These are phyloP conservation scores for Blastomyces gilchristii DNA, from an alignment of 2,329 filamentous ascomycete genomes.

Conservation along the genomic window DNA sequence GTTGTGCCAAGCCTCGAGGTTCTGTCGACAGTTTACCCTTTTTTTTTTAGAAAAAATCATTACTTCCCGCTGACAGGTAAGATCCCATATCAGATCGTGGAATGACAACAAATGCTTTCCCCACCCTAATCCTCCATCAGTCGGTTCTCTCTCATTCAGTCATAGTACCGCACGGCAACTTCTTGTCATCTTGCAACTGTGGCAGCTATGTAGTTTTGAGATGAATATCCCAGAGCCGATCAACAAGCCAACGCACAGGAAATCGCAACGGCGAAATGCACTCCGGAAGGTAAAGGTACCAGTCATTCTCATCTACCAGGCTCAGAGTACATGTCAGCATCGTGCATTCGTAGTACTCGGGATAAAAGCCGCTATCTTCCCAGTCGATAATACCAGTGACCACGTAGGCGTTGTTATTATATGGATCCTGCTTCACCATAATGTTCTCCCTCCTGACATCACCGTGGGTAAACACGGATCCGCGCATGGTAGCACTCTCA, in stretches of 20 bases:
- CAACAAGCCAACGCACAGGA: neutral
- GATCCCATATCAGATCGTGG: too few relatives aligned
- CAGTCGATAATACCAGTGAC: neutral
- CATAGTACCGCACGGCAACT: too few relatives aligned
- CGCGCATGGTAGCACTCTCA: neutral
- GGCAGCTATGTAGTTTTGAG: too few relatives aligned
- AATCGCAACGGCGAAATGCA: neutral
- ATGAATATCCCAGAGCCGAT: neutral
- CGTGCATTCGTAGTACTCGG: neutral
- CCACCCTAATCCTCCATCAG: too few relatives aligned
- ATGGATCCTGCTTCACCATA: slow-evolving; percentile 19
- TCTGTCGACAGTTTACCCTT: too few relatives aligned
- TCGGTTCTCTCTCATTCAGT: too few relatives aligned
- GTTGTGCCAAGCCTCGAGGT: too few relatives aligned
- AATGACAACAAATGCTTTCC: too few relatives aligned
- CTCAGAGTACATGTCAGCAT: too few relatives aligned
- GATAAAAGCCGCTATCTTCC: neutral
- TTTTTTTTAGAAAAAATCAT: too few relatives aligned
- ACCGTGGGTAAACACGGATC: slow-evolving; percentile 16
- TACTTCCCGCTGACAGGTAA: too few relatives aligned
- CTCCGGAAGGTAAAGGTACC: neutral
- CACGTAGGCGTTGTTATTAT: neutral
- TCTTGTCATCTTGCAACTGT: too few relatives aligned
- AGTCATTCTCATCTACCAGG: neutral
- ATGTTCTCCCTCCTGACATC: slow-evolving; percentile 21